These are phyloP conservation scores for Nothomitra cinnamomea DNA, from an alignment of 2,329 filamentous ascomycete genomes.

Conservation along the genomic window DNA sequence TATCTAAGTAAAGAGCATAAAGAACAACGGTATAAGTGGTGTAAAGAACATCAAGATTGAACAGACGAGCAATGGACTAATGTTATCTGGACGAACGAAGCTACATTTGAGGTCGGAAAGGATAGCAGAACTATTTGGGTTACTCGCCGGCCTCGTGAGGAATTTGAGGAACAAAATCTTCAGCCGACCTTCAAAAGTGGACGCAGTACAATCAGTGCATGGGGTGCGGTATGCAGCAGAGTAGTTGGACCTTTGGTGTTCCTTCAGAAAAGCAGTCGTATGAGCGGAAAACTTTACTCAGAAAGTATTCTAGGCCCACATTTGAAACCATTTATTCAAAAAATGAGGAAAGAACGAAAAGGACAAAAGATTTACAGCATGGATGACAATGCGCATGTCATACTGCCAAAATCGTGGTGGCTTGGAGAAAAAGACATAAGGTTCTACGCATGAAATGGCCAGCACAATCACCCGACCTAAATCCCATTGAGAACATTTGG, in stretches of 20 bases:
- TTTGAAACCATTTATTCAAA: too few species aligned
- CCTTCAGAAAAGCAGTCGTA: neutral
- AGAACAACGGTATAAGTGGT: neutral
- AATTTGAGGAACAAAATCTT: neutral
- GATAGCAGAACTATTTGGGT: neutral
- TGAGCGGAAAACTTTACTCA: neutral
- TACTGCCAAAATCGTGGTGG: neutral
- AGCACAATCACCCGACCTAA: neutral
- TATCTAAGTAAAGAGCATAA: neutral
- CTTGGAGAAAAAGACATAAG: neutral
- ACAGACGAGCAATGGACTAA: neutral
- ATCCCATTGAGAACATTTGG: neutral
- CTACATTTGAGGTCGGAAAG: neutral
- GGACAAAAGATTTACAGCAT: neutral
- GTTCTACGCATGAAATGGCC: neutral
- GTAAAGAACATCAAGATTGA: neutral
- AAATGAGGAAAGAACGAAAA: too few species aligned
- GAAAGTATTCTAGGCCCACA: neutral
- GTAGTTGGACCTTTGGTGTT: neutral
- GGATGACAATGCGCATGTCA: neutral
- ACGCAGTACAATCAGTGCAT: neutral
- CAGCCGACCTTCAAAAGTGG: neutral
- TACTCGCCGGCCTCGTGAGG: neutral
- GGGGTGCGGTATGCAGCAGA: neutral
- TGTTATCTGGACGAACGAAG: neutral